Percentiles rank a stretch among this genome's conserved stretches.
Conservation (phyloP, 1,139 yeast genomes). For the Nakaseomyces nivariensis region DNA sequence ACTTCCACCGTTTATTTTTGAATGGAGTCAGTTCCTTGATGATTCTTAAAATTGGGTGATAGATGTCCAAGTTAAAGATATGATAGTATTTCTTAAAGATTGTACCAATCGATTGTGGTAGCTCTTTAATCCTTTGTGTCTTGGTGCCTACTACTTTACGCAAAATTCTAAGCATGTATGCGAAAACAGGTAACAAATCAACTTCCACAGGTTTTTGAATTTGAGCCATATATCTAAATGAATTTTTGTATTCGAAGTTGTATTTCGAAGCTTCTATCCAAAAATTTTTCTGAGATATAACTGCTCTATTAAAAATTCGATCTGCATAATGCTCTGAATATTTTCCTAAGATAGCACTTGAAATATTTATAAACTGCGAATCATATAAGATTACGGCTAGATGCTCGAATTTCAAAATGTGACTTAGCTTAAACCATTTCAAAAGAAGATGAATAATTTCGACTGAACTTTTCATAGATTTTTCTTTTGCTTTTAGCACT, state of each 20-base stretch:
- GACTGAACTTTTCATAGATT: slow-evolving; percentile 52
- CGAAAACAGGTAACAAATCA: slow-evolving; percentile 29
- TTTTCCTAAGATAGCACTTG: slow-evolving; percentile 32
- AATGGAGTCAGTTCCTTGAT: slow-evolving; percentile 78
- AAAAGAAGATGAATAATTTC: slow-evolving; percentile 44
- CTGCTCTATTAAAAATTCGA: slow-evolving; percentile 33
- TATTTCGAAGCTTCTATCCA: slow-evolving; percentile 32
- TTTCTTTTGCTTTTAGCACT: slow-evolving; percentile 50
- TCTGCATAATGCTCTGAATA: slow-evolving; percentile 31
- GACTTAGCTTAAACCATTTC: slow-evolving; percentile 73
- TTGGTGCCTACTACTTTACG: slow-evolving; percentile 24
- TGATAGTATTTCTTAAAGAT: slow-evolving; percentile 25
- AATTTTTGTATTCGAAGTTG: slow-evolving; percentile 11
- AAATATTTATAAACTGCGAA: slow-evolving; percentile 45
- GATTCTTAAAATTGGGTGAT: slow-evolving; percentile 60
- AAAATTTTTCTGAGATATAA: slow-evolving; percentile 38
- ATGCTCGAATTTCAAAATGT: slow-evolving; percentile 70
- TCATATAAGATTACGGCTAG: slow-evolving; percentile 67
- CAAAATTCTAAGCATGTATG: slow-evolving; percentile 18
- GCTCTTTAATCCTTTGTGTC: slow-evolving; percentile 28
- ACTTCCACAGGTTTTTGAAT: slow-evolving; percentile 13
- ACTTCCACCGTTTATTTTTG: slow-evolving; percentile 91
- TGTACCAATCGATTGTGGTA: slow-evolving; percentile 27
- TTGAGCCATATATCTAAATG: slow-evolving; percentile 2
- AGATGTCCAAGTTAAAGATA: slow-evolving; percentile 51